Conservation (phyloP, 257 asterid genomes). For the Catharanthus roseus region DNA sequence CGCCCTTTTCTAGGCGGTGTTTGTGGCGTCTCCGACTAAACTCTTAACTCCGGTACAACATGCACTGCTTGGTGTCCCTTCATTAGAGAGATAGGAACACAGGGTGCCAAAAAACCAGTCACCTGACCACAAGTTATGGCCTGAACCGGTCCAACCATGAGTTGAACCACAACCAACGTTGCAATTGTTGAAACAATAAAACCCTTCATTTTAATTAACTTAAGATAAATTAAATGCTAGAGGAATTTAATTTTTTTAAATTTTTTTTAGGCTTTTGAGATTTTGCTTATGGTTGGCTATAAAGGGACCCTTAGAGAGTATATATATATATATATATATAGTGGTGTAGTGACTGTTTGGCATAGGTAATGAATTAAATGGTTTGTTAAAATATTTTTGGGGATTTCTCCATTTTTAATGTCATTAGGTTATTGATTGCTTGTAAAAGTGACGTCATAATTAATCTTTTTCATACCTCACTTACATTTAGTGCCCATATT, state of each 20-base stretch:
- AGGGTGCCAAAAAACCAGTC: slow-evolving; percentile 24
- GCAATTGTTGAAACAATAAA: slow-evolving; percentile 16
- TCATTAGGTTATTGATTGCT: neutral
- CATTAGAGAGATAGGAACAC: slow-evolving; percentile 35
- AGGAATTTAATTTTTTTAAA: too few relatives aligned
- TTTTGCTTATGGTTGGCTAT: neutral
- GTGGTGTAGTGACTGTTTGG: neutral
- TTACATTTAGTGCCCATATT: too few relatives aligned
- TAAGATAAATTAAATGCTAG: too few relatives aligned
- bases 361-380: neutral
- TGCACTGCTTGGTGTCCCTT: slow-evolving; percentile 14
- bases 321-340: neutral
- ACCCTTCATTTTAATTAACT: slow-evolving; percentile 34
- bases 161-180: slow-evolving; percentile 17
- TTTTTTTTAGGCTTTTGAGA: too few relatives aligned
- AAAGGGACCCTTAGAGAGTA: too few relatives aligned
- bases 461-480: neutral
- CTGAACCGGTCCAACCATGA: slow-evolving; percentile 16
- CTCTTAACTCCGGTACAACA: slow-evolving; percentile 34
- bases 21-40: slow-evolving; percentile 16
- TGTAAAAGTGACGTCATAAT: neutral
- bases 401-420: neutral
- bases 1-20: slow-evolving; percentile 24
- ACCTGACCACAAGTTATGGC: slow-evolving; percentile 39
- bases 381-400: neutral